phyloP scores from a whole-genome alignment of 2,329 filamentous ascomycete genomes.

The Lachnellula arida region DNA sequence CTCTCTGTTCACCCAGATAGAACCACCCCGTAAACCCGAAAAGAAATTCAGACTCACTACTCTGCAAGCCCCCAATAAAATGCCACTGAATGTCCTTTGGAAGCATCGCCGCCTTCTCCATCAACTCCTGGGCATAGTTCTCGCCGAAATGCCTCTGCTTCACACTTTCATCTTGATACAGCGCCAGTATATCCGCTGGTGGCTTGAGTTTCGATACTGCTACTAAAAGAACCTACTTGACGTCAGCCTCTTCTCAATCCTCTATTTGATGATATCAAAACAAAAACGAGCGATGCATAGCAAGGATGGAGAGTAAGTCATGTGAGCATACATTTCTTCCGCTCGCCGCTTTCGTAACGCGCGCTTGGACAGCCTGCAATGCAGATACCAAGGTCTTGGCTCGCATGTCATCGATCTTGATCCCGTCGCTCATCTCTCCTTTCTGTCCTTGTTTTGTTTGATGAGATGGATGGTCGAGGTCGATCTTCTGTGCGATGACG shows the following conservation, averaged over 20 bases:
- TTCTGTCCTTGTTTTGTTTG: background rate
- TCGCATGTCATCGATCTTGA: conserved; percentile 59
- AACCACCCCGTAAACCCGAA: background rate
- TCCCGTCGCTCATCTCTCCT: conserved; percentile 28
- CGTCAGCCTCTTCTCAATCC: conserved; percentile 14
- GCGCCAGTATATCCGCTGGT: conserved; percentile 79
- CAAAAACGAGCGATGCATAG: background rate
- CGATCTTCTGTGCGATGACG: too few relatives aligned
- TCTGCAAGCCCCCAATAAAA: conserved; percentile 92
- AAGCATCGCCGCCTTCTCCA: conserved; percentile 76
- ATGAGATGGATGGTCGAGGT: background rate
- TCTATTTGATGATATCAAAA: background rate
- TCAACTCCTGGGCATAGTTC: conserved; percentile 90
- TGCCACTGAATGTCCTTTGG: conserved; percentile 82
- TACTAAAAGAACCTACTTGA: conserved; percentile 69
- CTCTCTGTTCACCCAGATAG: too few relatives aligned
- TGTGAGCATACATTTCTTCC: conserved; percentile 30
- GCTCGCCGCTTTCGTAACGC: conserved; percentile 49
- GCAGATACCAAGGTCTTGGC: conserved; percentile 59
- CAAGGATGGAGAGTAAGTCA: background rate
- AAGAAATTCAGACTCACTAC: conserved; percentile 41
- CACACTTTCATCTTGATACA: conserved; percentile 56
- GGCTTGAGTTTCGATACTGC: conserved; percentile 97
- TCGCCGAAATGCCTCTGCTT: conserved; percentile 83
- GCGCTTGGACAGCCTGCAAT: conserved; percentile 54